Evolutionary conservation across 2,329 filamentous ascomycete species (phyloP), one percentile per base, ranked within the genome.

Genomic region (Pseudogymnoascus sp.): DNA sequence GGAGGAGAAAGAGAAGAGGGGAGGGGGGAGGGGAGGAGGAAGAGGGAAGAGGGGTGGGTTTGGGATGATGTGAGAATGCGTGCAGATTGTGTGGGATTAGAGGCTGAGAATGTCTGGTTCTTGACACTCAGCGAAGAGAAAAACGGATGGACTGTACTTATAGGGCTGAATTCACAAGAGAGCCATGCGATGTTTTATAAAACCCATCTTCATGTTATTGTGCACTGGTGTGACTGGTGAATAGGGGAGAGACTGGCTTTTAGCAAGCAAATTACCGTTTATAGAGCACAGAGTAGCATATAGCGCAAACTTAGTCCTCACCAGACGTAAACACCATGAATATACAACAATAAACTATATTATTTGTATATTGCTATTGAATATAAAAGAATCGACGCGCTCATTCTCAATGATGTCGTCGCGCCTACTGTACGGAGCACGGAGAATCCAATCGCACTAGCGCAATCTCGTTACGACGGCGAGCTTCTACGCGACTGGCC

Each of bases 391-490:
- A 16, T 31, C 3, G 3, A 53, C 46, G 46, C 25, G 46, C 25
- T 53, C 14, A 53, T 31, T 21, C 23, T 16, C 14, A n/a, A 31
- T 31, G 46, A 53, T 53, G 46, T 53, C 46, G 23, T 53, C 25
- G 46, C 14, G 46, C 46, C 14, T 31, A 16, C 25, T 31, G 46
- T 16, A 53, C 14, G n/a, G 46, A 28, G 46, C 46, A 53, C 25
- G 46, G 46, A 53, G 46, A 53, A 53, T 53, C 56, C 56, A 60
- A 60, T 60, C 56, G 56, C 56, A 40, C 56, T 60, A 60, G 56
- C 56, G 56, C 56, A 40, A 60, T 60, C 56, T 60, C 31, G 31
- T 38, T 38, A 40, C 46, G 46, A 53, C 46, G 46, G 14, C 46
- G 46, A 53, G 46, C 46, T 53, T 53, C 56, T 60, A 37, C 56